Base-by-base conservation (phyloP, 2,329 filamentous ascomycete species). In the Thielaviopsis euricoi region DNA sequence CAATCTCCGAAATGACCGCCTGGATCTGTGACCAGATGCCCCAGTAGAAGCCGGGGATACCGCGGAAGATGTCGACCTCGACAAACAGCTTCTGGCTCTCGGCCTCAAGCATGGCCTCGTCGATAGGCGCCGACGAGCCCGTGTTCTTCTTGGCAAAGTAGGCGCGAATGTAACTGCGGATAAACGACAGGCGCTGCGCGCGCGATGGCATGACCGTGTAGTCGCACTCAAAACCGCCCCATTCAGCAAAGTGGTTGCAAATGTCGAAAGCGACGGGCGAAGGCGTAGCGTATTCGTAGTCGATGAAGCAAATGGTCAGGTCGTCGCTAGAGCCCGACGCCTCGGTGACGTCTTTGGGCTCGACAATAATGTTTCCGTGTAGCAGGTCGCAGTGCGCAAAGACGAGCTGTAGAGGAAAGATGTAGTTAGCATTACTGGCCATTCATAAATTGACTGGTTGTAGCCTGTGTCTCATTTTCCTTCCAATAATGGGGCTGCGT, bases 241-340 rank as follows among this genome's bases (percentile, higher is more conserved):
- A 98, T 73, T 98, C 93, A 53, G 93, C 89, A 68, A 98, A 95
- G 75, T 98, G 93, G 73, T 98, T 98, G 55, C 91, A 86, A 64
- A 98, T 83, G 69, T 98, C 93, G 71, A 98, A 98, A 1, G 91
- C 90, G 3, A 90, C 89, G 1, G 91, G 91, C 0, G 90, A 91
- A 2, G 93, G 90, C 4, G 89, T 93, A 15, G 90, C 89, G 71
- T 98, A 98, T 71, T 98, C 93, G 74, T 97, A 98, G 72, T 98
- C 93, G 69, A 98, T 98, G 71, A 98, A 97, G 67, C 80, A 81
- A 58, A 91, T 85, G 2, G 72, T 68, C 29, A 71, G 66, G 15
- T 68, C 65, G 29, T 70, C 64, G 51, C 65, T 64, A 29, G 69
- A 63, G 53, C 61, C 61, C 29, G 62, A 63, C 26, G 61, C 62